A percentile compares a stretch with the other conserved stretches of the same genome.
These are phyloP conservation scores for Potentilla sterilis DNA, from an alignment of 306 rosid genomes.

Conservation along the genomic window DNA sequence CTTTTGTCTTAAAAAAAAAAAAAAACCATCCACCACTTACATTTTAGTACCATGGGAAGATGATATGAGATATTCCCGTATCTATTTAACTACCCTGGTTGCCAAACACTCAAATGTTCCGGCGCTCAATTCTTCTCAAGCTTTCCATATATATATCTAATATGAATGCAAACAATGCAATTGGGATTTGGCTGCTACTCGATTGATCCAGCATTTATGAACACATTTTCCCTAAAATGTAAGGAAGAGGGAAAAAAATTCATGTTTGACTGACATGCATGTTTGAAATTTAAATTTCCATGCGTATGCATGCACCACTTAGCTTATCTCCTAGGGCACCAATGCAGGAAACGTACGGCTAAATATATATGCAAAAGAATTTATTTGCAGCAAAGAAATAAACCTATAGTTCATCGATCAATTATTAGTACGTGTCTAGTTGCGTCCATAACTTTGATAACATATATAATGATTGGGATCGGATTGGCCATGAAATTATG, in stretches of 20 bases:
- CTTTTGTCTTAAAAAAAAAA: too few relatives aligned
- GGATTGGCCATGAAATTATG: not conserved
- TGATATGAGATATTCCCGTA: not conserved
- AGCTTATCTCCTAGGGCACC: slow-evolving; percentile 14
- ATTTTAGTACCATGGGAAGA: not conserved
- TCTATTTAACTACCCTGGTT: too few relatives aligned
- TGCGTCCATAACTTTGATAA: slow-evolving; percentile 25
- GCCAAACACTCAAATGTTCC: not conserved
- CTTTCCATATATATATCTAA: not conserved
- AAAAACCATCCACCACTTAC: too few relatives aligned
- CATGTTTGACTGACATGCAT: not conserved
- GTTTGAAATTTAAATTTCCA: not conserved
- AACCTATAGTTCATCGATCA: not conserved
- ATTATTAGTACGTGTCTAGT: slow-evolving; percentile 1
- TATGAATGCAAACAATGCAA: not conserved
- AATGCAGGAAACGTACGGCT: not conserved
- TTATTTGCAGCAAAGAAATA: not conserved
- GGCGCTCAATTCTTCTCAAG: not conserved
- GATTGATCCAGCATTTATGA: slow-evolving; percentile 1
- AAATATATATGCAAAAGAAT: not conserved
- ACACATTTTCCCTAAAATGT: not conserved
- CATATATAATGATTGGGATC: slow-evolving; percentile 1
- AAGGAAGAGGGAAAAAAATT: not conserved
- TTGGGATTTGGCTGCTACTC: not conserved
- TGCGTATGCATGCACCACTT: not conserved